phyloP scores from a whole-genome alignment of 2,329 filamentous ascomycete species.

The Chrysosphaeria jannelii region DNA sequence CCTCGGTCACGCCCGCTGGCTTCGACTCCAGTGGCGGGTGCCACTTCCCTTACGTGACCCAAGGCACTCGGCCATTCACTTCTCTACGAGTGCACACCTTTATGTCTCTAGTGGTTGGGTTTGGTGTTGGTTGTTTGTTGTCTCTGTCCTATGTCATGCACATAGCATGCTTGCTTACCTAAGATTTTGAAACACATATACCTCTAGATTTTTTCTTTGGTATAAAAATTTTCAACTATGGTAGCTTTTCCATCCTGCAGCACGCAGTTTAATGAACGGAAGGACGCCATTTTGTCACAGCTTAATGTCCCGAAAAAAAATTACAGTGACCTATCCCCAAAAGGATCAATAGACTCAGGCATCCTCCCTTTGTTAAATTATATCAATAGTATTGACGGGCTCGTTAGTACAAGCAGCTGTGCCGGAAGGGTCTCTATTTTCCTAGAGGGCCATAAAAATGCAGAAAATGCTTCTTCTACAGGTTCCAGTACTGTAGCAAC shows the following conservation, averaged over 20 bases:
- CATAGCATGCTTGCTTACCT: too few species aligned
- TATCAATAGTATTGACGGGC: conserved; percentile 43
- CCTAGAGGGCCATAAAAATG: conserved; percentile 36
- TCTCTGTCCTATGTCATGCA: too few species aligned
- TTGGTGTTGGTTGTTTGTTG: too few species aligned
- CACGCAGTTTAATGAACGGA: conserved; percentile 15
- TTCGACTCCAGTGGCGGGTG: too few species aligned
- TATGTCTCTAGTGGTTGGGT: too few species aligned
- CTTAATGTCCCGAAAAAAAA: conserved; percentile 36
- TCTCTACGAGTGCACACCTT: too few species aligned
- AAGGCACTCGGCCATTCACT: too few species aligned
- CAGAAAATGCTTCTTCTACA: conserved; percentile 6
- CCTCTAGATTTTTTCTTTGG: background rate
- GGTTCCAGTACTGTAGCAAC: background rate
- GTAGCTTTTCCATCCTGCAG: conserved; percentile 3
- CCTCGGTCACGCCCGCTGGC: too few species aligned
- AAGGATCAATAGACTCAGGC: conserved; percentile 55
- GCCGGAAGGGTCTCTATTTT: conserved; percentile 70
- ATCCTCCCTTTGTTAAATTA: conserved; percentile 50
- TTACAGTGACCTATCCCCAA: conserved; percentile 65
- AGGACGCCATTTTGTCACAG: conserved; percentile 39
- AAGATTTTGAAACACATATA: too few species aligned
- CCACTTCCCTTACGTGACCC: too few species aligned
- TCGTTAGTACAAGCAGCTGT: conserved; percentile 84
- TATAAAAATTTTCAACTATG: background rate